These are phyloP conservation scores for Eucalyptus polybractea DNA, from an alignment of 345 rosid species.

Conservation along the genomic window DNA sequence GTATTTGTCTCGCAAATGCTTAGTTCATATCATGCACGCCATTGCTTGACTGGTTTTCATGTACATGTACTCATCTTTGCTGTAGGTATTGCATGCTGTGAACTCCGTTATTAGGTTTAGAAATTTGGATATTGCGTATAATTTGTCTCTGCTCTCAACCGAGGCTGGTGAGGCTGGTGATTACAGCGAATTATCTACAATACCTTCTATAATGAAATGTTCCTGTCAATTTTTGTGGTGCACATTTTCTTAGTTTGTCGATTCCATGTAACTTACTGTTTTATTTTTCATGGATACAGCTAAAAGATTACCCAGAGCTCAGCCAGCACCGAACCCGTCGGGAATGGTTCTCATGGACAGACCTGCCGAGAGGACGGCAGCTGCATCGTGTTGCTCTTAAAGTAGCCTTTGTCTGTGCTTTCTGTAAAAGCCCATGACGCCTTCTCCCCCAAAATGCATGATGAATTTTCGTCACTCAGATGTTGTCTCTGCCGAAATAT, in stretches of 20 bases:
- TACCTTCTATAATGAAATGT: not conserved
- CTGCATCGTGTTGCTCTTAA: slow-evolving; percentile 77
- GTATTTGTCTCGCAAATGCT: not conserved
- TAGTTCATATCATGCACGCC: not conserved
- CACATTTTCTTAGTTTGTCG: not conserved
- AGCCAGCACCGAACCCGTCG: slow-evolving; percentile 70
- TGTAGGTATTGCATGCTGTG: not conserved
- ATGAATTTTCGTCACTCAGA: not conserved
- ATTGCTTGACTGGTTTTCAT: not conserved
- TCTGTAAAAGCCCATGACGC: not conserved
- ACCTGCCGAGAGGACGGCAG: slow-evolving; percentile 51
- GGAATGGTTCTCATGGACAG: slow-evolving; percentile 90
- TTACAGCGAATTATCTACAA: not conserved
- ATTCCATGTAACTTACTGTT: not conserved
- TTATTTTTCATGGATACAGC: slow-evolving; percentile 27
- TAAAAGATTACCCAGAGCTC: slow-evolving; percentile 72
- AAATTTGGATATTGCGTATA: not conserved
- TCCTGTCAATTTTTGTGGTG: not conserved
- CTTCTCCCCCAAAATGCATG: not conserved
- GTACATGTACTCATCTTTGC: not conserved
- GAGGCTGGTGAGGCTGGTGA: not conserved
- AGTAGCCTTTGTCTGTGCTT: not conserved
- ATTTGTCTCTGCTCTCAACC: not conserved
- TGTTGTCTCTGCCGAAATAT: not conserved
- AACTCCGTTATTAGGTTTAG: not conserved